Base-by-base conservation (phyloP, 2,329 filamentous ascomycete genomes). In the Rhynchosporium secalis region DNA sequence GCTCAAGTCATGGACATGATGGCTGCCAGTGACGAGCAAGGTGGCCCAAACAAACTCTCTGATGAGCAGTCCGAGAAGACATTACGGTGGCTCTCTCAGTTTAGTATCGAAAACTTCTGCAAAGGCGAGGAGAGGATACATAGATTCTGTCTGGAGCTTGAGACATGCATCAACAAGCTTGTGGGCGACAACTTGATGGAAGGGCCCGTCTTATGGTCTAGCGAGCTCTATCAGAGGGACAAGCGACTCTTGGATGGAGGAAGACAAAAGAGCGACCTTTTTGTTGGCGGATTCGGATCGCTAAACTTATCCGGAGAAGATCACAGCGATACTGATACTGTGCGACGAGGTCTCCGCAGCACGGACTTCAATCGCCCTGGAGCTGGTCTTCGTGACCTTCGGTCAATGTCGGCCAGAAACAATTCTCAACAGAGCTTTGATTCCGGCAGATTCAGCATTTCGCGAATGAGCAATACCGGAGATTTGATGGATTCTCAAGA, bases 121-220 rank as follows among this genome's bases (percentile, higher is more conserved):
- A 89, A 87, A 69, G 95, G 94, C 5, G 95, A 99, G 74, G 95
- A 99, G 76, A 82, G 95, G 56, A 94, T 99, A 41, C 95, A 98
- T 74, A 87, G 93, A 10, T 95, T 99, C 75, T 95, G 89, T 72
- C 90, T 92, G 68, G 95, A 98, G 74, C 84, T 98, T 33, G 90
- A 94, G 70, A 89, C 86, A 65, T 96, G 92, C 72, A 88, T 96
- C 66, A 89, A 86, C 68, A 92, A 92, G 73, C 80, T 98, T 7
- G 88, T 96, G 36, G 92, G 91, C 33, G 91, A 96, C 63, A 92
- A 86, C 51, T 87, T 96, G 65, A 81, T 90, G 64, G 91, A 96
- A 43, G 91, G 90, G 0, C 92, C 94, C 0, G 91, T 96, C 0
- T 79, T 98, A 2, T 97, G 92, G 92, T 92, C 92, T 0, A 97